Conservation (phyloP, 768 basidiomycete genomes). For the Pilatotrama ljubarskyi region DNA sequence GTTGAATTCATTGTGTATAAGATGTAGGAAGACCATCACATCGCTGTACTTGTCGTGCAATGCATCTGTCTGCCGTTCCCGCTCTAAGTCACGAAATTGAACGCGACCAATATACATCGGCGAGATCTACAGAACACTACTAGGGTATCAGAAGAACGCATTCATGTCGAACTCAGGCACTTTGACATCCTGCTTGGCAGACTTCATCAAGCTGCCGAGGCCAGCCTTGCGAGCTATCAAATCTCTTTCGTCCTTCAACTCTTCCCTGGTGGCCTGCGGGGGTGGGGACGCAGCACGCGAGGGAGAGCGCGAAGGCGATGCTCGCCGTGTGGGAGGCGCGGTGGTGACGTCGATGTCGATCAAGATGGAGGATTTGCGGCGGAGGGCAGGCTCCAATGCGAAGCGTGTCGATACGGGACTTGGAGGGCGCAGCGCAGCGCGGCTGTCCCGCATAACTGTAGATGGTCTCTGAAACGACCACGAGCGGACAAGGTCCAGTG, state of each 20-base stretch:
- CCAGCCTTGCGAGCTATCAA: slow-evolving; percentile 66
- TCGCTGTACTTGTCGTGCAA: slow-evolving; percentile 24
- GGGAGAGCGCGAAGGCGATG: slow-evolving; percentile 45
- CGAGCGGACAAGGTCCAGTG: slow-evolving; percentile 82
- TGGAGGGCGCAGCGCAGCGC: slow-evolving; percentile 34
- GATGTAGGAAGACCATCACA: slow-evolving; percentile 19
- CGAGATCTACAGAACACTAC: neutral
- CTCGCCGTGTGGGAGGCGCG: slow-evolving; percentile 54
- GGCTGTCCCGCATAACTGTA: slow-evolving; percentile 32
- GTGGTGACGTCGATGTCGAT: slow-evolving; percentile 87
- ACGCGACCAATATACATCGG: neutral
- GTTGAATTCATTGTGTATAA: slow-evolving; percentile 20
- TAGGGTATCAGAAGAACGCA: slow-evolving; percentile 57
- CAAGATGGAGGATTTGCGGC: slow-evolving; percentile 71
- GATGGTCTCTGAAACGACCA: slow-evolving; percentile 92
- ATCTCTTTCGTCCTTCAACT: slow-evolving; percentile 51
- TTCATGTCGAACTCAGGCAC: slow-evolving; percentile 89
- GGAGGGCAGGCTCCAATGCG: slow-evolving; percentile 51
- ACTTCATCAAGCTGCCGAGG: slow-evolving; percentile 83
- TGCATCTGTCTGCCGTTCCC: slow-evolving; percentile 3
- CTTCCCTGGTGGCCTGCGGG: slow-evolving; percentile 5
- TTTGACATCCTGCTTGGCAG: slow-evolving; percentile 84
- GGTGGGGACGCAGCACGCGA: slow-evolving; percentile 18
- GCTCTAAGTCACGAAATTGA: neutral
- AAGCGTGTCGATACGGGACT: slow-evolving; percentile 51